Base-by-base conservation (phyloP, 2,329 filamentous ascomycete genomes). In the Pseudogymnoascus sp. region DNA sequence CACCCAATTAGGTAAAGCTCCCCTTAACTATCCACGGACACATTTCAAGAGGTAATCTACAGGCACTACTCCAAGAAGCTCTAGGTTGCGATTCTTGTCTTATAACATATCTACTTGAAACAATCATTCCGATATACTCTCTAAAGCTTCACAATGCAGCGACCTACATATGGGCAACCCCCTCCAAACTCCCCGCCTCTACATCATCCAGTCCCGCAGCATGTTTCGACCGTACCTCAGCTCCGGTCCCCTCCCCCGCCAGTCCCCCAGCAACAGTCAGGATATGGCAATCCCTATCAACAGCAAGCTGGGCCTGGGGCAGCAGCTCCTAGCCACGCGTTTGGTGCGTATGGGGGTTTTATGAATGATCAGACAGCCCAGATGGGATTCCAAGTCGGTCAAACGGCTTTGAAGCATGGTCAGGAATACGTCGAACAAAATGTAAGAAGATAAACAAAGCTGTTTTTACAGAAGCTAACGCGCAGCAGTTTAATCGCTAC, bases 201-300 rank as follows among this genome's bases (percentile, higher is more conserved):
- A 71, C 95, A 97, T 78, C 95, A 97, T 76, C 95, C 95, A 64
- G 92, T 97, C 65, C 95, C 95, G 67, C 95, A 99, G 78, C 95
- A 99, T 82, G 93, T 97, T 72, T 97, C 95, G 74, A 96, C 93
- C 64, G 95, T 99, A 60, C 95, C 95, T 50, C 95, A 97, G 79
- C 87, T 99, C 75, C 88, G 96, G 76, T 97, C 95, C 64, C 95
- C 95, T 66, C 93, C 90, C 64, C 90, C 91, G 66, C 93, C 91
- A 38, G 64, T 87, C 68, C 86, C 87, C 64, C 88, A 90, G 72
- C 83, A 85, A 69, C 82, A 83, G 66, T 80, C 81, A 67, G 81
- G 83, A 68, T 87, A 88, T 78, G 86, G 87, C 61, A 92, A 90
- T 72, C 87, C 88, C 35, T 90, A 91, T 68, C 89, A 90, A 72